Evolutionary conservation across 1,284 basidiomycete genomes (phyloP), one percentile per base, ranked within the genome.

Genomic region (Malassezia pachydermatis): DNA sequence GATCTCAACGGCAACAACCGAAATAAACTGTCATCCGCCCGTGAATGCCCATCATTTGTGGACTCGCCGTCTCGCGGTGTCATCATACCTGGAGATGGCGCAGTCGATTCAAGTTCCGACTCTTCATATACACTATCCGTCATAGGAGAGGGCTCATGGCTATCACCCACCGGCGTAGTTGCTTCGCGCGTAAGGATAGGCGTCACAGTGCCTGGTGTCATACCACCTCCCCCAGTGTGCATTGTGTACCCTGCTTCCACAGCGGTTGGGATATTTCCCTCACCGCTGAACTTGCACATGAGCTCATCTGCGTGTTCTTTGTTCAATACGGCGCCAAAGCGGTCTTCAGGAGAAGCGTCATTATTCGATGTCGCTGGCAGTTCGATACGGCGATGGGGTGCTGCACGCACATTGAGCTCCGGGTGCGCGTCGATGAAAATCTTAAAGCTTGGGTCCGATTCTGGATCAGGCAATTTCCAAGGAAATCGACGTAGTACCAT

Each of bases 401-500:
- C n/a, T n/a, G n/a, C n/a, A n/a, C n/a, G n/a, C 10, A 7, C 29
- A 8, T 81, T 82, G 39, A 90, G 76, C 70, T 94, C 88, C 8
- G 88, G 88, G 70, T 94, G 88, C 22, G 89, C 86, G 60, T 83
- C 80, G 59, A 96, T 83, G 68, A 94, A 99, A 7, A 88, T 82
- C 54, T 83, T 80, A 77, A 88, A 98, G 68, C 83, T 86, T 45
- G 86, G 80, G 69, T 98, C 94, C 25, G 82, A 81, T 78, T 94
- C 94, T 65, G 82, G 78, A 73, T 99, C 92, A 19, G 92, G 90
- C 51, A 96, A 84, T 75, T 90, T 96, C 94, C 94, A 99, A 2
- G 94, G 94, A 78, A 99, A 99, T 41, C 94, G 80, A 42, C 92
- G 80, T 37, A 99, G 79, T 54, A 94, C 78, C 94, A 99, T 99